phyloP scores from a whole-genome alignment of 2,329 filamentous ascomycete species.

The Cladorrhinum sp. region DNA sequence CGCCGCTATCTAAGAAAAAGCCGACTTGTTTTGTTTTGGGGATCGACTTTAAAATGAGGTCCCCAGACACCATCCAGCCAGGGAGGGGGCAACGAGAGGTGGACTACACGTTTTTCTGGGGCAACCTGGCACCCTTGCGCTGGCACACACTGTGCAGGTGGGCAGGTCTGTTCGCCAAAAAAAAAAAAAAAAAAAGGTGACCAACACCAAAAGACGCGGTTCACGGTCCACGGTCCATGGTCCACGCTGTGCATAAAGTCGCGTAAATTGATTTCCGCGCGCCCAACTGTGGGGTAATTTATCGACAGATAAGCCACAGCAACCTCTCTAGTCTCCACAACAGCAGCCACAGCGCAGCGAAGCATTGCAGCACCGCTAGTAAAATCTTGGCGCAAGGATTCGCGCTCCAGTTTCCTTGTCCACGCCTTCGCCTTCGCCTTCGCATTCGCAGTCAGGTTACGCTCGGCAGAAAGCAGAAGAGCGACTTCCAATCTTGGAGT shows the following conservation, averaged over 20 bases:
- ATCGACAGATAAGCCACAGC: not conserved
- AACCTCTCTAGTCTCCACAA: no score
- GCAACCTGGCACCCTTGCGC: not conserved
- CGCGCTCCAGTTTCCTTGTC: conserved; percentile 1
- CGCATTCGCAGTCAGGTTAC: no score
- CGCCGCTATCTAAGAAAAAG: conserved; percentile 5
- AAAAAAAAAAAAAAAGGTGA: not conserved
- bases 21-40: conserved; percentile 8
- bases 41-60: conserved; percentile 4
- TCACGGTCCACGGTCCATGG: not conserved
- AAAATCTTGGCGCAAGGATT: not conserved
- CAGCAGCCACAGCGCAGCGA: not conserved
- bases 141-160: no score
- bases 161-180: not conserved
- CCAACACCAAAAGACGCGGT: conserved; percentile 6
- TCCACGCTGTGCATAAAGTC: conserved; percentile 11
- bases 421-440: not conserved
- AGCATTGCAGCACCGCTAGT: not conserved
- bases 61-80: not conserved
- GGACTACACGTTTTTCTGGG: not conserved
- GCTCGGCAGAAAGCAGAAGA: not conserved
- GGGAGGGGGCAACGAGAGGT: not conserved
- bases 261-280: conserved; percentile 21
- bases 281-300: not conserved
- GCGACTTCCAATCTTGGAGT: not conserved